Conservation (phyloP, 495 filamentous ascomycete genomes). For the Evansstolkia leycettana region DNA sequence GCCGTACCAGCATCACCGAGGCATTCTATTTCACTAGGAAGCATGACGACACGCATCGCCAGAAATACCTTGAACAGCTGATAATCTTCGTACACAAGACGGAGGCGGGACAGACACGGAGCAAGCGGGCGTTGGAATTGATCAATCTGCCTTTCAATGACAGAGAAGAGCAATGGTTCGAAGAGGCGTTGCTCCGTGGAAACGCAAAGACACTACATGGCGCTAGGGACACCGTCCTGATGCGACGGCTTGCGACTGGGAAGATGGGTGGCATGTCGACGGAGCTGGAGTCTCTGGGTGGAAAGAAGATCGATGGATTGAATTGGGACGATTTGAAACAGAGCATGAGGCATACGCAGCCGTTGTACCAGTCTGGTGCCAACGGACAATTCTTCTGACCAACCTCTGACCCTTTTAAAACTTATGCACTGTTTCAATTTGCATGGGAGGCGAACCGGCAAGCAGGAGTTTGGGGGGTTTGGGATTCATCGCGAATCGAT, state of each 20-base stretch:
- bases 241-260: conserved; percentile 52
- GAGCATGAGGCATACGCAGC: conserved; percentile 22
- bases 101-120: conserved; percentile 28
- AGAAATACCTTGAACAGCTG: conserved; percentile 52
- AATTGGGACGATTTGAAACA: conserved; percentile 39
- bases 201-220: conserved; percentile 47
- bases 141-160: conserved; percentile 55
- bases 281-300: conserved; percentile 28
- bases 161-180: conserved; percentile 63
- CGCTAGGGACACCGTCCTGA: conserved; percentile 55
- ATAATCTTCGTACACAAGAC: conserved; percentile 47
- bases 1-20: conserved; percentile 53
- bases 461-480: too few species aligned
- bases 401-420: too few species aligned
- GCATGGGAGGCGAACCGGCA: too few species aligned
- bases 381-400: too few species aligned
- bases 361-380: too few species aligned
- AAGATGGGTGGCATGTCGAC: conserved; percentile 22
- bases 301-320: conserved; percentile 38
- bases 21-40: conserved; percentile 61
- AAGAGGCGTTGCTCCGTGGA: conserved; percentile 47
- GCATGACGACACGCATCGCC: conserved; percentile 46
- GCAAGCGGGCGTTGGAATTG: conserved; percentile 51
- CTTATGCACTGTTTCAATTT: too few species aligned
- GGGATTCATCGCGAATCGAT: too few species aligned